These are phyloP conservation scores for Paspalum notatum DNA, from an alignment of 176 grass and related monocot species.

Conservation along the genomic window DNA sequence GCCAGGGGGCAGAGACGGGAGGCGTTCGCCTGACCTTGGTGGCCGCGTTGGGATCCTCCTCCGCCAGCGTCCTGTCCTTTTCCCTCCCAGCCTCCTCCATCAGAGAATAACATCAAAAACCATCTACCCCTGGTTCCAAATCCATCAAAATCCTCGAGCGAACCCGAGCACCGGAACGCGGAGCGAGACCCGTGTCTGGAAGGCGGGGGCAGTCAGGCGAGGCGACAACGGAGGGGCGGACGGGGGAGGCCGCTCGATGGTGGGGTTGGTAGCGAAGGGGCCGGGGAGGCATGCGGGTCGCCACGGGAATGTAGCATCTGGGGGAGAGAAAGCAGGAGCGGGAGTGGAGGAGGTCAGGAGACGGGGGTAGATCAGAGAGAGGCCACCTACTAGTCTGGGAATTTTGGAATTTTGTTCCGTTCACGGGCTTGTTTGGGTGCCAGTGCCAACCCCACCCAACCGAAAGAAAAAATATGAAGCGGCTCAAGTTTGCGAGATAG, in stretches of 20 bases:
- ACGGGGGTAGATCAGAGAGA: background rate
- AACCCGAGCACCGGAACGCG: background rate
- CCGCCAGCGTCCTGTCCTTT: background rate
- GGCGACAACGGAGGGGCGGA: background rate
- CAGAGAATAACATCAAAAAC: slow-evolving; percentile 19
- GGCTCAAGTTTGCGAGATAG: no score
- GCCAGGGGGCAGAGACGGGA: background rate
- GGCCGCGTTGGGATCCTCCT: slow-evolving; percentile 27
- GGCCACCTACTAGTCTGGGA: background rate
- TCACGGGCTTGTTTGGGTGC: no score
- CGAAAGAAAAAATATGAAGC: no score
- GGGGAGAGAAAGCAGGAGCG: background rate
- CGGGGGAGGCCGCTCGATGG: background rate
- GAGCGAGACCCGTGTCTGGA: background rate
- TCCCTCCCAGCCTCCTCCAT: slow-evolving; percentile 45
- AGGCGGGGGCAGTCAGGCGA: background rate
- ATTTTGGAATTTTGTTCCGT: no score
- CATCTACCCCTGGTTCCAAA: background rate
- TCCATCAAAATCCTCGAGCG: background rate
- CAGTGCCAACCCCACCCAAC: no score
- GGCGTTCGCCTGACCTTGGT: slow-evolving; percentile 12
- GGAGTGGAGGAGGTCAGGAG: background rate
- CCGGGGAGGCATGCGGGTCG: background rate
- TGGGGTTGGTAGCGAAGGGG: background rate
- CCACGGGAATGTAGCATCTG: slow-evolving; percentile 42